Conservation (phyloP, 208 protist species). For the Trypanosoma rangeli region DNA sequence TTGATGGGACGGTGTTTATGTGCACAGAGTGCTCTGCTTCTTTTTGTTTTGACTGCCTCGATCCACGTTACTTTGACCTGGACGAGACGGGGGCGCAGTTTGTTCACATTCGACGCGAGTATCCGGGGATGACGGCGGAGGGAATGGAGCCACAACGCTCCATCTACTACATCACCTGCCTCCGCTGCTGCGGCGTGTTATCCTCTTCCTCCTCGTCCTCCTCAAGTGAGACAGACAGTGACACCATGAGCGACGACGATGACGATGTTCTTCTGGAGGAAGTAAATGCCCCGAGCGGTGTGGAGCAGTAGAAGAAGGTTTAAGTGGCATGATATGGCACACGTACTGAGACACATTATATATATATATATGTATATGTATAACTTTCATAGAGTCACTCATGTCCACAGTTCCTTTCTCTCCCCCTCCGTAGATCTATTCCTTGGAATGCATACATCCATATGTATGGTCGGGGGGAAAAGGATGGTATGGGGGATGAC, state of each 20-base stretch:
- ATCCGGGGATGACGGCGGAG: constrained; percentile 74
- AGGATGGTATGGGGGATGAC: too few species aligned
- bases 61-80: constrained; percentile 75
- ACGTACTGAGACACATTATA: too few species aligned
- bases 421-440: too few species aligned
- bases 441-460: too few species aligned
- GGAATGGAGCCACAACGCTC: constrained; percentile 52
- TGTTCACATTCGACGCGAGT: constrained; percentile 61
- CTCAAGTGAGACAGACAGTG: constrained; percentile 16
- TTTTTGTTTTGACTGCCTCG: constrained; percentile 89
- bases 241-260: constrained; percentile 1
- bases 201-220: constrained; percentile 48
- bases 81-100: constrained; percentile 51
- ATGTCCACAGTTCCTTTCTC: too few species aligned
- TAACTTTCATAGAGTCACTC: too few species aligned
- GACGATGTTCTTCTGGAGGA: constrained; percentile 13
- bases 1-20: constrained; percentile 85
- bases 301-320: constrained; percentile 11
- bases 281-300: constrained; percentile 12
- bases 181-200: constrained; percentile 67
- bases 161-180: constrained; percentile 83
- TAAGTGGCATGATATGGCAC: not conserved
- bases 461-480: too few species aligned
- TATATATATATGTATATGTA: too few species aligned
- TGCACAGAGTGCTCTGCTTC: constrained; percentile 71